These are phyloP conservation scores for Fusarium sp. DNA, from an alignment of 2,329 filamentous ascomycete genomes.

Conservation along the genomic window DNA sequence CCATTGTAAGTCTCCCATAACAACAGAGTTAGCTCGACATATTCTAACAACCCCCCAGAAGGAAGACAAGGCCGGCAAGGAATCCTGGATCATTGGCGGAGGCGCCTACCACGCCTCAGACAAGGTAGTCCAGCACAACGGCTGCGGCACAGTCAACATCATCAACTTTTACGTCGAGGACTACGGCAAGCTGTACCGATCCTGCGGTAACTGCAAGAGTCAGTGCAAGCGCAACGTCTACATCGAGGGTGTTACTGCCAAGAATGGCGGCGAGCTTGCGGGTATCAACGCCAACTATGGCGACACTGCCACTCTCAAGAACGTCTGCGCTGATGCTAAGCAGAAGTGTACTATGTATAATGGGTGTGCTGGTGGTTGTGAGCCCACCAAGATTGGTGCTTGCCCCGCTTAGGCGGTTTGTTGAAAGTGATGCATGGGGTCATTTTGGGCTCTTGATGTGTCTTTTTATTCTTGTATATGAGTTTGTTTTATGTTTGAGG, in stretches of 20 bases:
- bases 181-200: conserved; percentile 62
- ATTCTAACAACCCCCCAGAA: conserved; percentile 33
- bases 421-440: neutral
- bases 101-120: conserved; percentile 56
- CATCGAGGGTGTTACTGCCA: conserved; percentile 26
- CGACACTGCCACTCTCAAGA: conserved; percentile 32
- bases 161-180: conserved; percentile 44
- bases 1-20: conserved; percentile 42
- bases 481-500: neutral
- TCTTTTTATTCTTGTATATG: conserved; percentile 7
- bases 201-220: conserved; percentile 53
- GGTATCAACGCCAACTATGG: conserved; percentile 37
- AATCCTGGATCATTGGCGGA: conserved; percentile 56
- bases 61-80: conserved; percentile 42
- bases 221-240: conserved; percentile 32
- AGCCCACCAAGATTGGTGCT: conserved; percentile 44
- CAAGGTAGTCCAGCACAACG: conserved; percentile 58
- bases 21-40: neutral
- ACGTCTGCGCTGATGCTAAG: conserved; percentile 43
- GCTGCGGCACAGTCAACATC: conserved; percentile 52
- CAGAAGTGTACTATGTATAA: conserved; percentile 42
- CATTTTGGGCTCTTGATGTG: neutral
- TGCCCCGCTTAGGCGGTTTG: conserved; percentile 37
- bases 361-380: conserved; percentile 44
- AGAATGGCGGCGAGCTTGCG: conserved; percentile 34